Base-by-base conservation (phyloP, 2,329 filamentous ascomycete species). In the Cytospora schulzeri region DNA sequence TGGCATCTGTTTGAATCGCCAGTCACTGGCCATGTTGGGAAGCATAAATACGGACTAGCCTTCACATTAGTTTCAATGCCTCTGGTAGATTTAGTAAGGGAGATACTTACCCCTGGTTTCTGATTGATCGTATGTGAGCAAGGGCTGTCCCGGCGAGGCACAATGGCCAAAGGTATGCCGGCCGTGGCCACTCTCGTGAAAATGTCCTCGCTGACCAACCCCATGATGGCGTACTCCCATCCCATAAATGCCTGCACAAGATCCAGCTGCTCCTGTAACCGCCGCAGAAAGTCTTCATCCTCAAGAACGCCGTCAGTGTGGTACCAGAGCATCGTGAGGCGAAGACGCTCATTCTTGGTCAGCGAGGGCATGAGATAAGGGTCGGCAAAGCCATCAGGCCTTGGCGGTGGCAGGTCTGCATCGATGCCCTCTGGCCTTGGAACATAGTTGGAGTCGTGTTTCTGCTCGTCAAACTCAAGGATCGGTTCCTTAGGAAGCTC, bases 141-240 rank as follows among this genome's bases (percentile, higher is more conserved):
- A 0, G 77, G 74, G 14, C 75, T 79, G 66, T 82, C 80, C 9
- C 79, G 75, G 6, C 80, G 77, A 0, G 80, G 80, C 3, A 82
- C 66, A 11, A 79, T 72, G 19, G 74, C 77, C 0, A 81, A 68
- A 0, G 77, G 73, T 4, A 81, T 69, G 2, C 78, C 78, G 1
- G 76, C 73, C 0, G 79, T 77, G 3, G 75, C 79, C 28, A 81
- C 64, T 17, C 80, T 76, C 4, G 75, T 78, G 67, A 77, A 81
- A 35, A 76, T 73, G 54, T 80, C 75, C 65, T 78, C 72, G 29
- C 79, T 76, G 5, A 81, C 71, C 3, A 81, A 69, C 2, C 80
- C 80, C 7, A 80, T 72, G 22, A 81, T 76, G n/a, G 75, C 79
- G 61, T 76, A 79, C 11, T 82, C 79, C 79, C 80, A 82, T 9